phyloP scores from a whole-genome alignment of 441 rosid genomes.

The Theobroma grandiflorum region DNA sequence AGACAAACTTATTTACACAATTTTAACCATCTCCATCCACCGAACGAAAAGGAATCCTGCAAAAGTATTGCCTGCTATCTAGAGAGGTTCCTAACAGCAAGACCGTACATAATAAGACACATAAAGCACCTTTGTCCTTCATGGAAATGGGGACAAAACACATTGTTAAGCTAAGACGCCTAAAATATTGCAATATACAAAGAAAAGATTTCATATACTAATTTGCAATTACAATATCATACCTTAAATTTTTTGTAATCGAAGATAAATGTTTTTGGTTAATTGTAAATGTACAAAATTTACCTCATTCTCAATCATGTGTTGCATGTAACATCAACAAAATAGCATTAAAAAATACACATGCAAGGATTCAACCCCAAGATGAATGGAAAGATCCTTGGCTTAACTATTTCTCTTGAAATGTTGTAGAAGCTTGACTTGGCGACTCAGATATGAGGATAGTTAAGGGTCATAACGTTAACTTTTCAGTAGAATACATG shows the following conservation, averaged over 20 bases:
- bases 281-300: background rate
- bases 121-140: background rate
- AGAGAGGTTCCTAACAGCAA: background rate
- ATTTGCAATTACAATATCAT: background rate
- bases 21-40: background rate
- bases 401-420: background rate
- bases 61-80: background rate
- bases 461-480: background rate
- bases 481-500: background rate
- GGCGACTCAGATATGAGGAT: background rate
- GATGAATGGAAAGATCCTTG: background rate
- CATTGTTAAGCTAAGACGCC: background rate
- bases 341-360: background rate
- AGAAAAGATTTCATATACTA: background rate
- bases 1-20: background rate
- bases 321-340: no score
- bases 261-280: background rate
- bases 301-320: background rate
- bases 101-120: background rate
- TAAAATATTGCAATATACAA: background rate
- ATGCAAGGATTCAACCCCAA: background rate
- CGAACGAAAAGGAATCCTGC: background rate
- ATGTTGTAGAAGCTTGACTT: background rate
- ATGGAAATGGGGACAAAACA: background rate
- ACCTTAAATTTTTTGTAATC: background rate